Evolutionary conservation across 75 land plant genomes (phyloP), one percentile per base, ranked within the genome.

Genomic region (Picea glauca): DNA sequence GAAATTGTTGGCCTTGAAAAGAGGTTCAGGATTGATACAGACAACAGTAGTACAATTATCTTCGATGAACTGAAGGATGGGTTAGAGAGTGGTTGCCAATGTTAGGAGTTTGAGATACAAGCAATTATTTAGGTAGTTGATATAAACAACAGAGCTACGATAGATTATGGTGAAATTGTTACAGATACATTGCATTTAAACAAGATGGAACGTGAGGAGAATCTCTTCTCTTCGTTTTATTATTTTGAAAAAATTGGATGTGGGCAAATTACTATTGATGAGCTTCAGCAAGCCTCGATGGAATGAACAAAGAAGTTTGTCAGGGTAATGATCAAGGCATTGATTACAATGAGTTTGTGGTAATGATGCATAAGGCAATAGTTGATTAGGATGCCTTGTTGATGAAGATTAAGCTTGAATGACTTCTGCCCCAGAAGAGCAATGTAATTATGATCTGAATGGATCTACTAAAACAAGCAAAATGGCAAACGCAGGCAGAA

Each of bases 171-270:
- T 3, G 95, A 94, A 83, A 92, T 94, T 80, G 80, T 94, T 78
- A 89, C 95, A 33, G 97, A 95, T 40, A 93, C 95, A 4, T 62
- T 93, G 73, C 87, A 87, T 77, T 60, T 94, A 43, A 92, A 90
- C 84, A 92, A 94, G 72, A 73, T 85, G 32, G 86, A 94, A 78
- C 82, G 80, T 30, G 95, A 92, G 72, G 95, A 92, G 33, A 83
- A 92, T 79, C 79, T 94, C 11, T 87, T 86, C 76, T 83, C 88
- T 58, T 93, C 96, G 0, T 94, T 94, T 78, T 79, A 83, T 8
- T 92, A 92, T 54, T 94, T 94, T 76, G 96, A 92, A 80, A 88
- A 90, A 83, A 95, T 92, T 81, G 90, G 90, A 17, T 90, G 96
- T 80, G 96, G 95, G 62, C 92, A 87, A 78, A 94, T 94, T 33